Base-by-base conservation (phyloP, 306 rosid species). In the Sindora glabra region DNA sequence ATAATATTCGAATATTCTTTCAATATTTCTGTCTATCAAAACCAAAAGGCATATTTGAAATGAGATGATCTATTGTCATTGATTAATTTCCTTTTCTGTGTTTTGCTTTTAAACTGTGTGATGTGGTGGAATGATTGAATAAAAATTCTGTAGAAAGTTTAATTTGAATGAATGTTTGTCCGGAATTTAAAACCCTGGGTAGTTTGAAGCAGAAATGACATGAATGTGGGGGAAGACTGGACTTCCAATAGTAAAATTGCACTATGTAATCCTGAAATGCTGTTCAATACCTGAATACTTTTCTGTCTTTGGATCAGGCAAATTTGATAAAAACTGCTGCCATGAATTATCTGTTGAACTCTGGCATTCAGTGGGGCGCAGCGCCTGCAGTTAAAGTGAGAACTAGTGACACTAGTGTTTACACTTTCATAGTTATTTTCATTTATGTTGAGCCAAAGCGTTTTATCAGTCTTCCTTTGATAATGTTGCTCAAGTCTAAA, bases 351-450 rank as follows among this genome's bases (percentile, higher is more conserved):
- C 68, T 94, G 71, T 64, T 94, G 82, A 89, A 86, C 73, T 84
- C 99, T 60, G 90, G 99, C 41, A 69, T 94, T 74, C 90, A 80
- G 36, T 94, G 99, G 99, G 97, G 99, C 68, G 86, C 95, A 53
- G 96, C 97, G 33, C 94, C 99, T 58, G 87, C 94, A 63, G 84
- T 89, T 52, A 94, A 94, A 75, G 99, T 92, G 66, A 77, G 96
- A 62, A 39, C 67, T 55, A 66, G 48, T 54, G 56, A 64, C 48
- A 26, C 60, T 64, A 60, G 29, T 48, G 30, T 15, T 65, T 67
- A 45, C n/a, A n/a, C n/a, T n/a, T n/a, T n/a, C n/a, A n/a, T n/a
- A n/a, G n/a, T n/a, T n/a, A n/a, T n/a, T n/a, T n/a, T n/a, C 37
- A 32, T 45, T 47, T 47, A 51, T 59, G 47, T 65, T 23, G 37